Percentiles rank a stretch among this genome's conserved stretches.
Conservation (phyloP, 306 rosid species). For the Adenanthera pavonina region DNA sequence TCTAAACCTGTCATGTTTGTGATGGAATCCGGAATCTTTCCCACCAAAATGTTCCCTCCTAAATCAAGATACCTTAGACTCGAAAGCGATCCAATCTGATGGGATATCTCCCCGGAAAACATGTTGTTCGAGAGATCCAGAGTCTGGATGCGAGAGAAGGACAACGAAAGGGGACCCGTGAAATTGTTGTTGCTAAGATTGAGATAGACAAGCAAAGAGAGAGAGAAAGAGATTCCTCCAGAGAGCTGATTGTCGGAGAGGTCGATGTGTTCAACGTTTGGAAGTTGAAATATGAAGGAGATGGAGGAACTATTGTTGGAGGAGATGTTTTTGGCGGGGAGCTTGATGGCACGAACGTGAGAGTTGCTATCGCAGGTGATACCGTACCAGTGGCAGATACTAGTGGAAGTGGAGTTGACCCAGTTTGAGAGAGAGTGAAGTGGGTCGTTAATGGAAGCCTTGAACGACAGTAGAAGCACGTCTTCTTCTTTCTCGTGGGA, state of each 20-base stretch:
- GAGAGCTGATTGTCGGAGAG: constrained; percentile 77
- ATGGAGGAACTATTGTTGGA: constrained; percentile 51
- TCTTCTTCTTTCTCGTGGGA: constrained; percentile 52
- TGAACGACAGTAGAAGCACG: constrained; percentile 77
- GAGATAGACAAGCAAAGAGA: constrained; percentile 57
- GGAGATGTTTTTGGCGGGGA: constrained; percentile 72
- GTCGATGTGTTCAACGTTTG: constrained; percentile 54
- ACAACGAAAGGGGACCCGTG: constrained; percentile 67
- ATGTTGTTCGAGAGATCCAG: constrained; percentile 92
- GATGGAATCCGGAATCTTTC: constrained; percentile 70
- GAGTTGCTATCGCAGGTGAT: constrained; percentile 61
- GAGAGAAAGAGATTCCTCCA: constrained; percentile 49
- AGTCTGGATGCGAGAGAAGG: constrained; percentile 50
- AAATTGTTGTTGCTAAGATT: constrained; percentile 88
- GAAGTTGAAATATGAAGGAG: constrained; percentile 58
- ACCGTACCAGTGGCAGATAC: constrained; percentile 73
- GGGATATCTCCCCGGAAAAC: constrained; percentile 73
- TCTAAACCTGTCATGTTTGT: constrained; percentile 61
- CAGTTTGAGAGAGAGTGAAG: constrained; percentile 72
- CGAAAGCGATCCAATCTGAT: constrained; percentile 58
- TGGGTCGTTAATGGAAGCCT: constrained; percentile 69
- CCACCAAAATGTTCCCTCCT: constrained; percentile 78
- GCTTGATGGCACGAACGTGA: constrained; percentile 50
- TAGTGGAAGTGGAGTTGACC: constrained; percentile 46
- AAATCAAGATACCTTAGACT: constrained; percentile 71